These are phyloP conservation scores for Pichiaceae sp. DNA, from an alignment of 1,139 yeast species.

Conservation along the genomic window DNA sequence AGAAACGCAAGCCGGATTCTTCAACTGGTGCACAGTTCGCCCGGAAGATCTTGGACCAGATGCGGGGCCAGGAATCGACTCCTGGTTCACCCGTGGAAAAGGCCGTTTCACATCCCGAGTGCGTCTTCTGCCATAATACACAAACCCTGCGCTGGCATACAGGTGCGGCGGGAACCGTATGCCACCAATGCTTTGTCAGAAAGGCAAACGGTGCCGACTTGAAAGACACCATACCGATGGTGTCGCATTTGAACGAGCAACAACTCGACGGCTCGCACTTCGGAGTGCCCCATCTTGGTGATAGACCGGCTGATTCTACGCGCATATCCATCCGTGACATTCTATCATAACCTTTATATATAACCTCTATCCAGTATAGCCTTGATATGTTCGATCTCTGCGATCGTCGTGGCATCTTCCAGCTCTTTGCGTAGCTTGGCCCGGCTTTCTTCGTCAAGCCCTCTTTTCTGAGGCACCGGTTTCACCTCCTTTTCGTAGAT, in stretches of 20 bases:
- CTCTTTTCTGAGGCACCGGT: slow-evolving; percentile 11
- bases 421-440: slow-evolving; percentile 43
- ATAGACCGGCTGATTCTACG: slow-evolving; percentile 5
- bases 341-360: slow-evolving; percentile 1
- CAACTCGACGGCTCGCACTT: not conserved
- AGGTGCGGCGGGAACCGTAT: slow-evolving; percentile 12
- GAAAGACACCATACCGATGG: slow-evolving; percentile 15
- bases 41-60: too few species aligned
- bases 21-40: too few species aligned
- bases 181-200: slow-evolving; percentile 20
- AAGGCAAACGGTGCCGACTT: slow-evolving; percentile 11
- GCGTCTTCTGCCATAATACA: slow-evolving; percentile 11
- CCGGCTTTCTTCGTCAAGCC: slow-evolving; percentile 48
- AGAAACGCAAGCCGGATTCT: too few species aligned
- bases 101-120: too few species aligned
- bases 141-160: slow-evolving; percentile 22
- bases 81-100: too few species aligned
- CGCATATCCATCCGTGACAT: slow-evolving; percentile 3
- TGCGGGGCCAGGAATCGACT: too few species aligned
- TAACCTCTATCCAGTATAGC: slow-evolving; percentile 30
- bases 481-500: slow-evolving; percentile 1
- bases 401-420: slow-evolving; percentile 55
- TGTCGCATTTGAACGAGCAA: slow-evolving; percentile 5
- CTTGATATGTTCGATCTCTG: slow-evolving; percentile 70
- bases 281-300: not conserved